These are phyloP conservation scores for Pelagomonas calceolata DNA, from an alignment of 108 stramenopile genomes.

Conservation along the genomic window DNA sequence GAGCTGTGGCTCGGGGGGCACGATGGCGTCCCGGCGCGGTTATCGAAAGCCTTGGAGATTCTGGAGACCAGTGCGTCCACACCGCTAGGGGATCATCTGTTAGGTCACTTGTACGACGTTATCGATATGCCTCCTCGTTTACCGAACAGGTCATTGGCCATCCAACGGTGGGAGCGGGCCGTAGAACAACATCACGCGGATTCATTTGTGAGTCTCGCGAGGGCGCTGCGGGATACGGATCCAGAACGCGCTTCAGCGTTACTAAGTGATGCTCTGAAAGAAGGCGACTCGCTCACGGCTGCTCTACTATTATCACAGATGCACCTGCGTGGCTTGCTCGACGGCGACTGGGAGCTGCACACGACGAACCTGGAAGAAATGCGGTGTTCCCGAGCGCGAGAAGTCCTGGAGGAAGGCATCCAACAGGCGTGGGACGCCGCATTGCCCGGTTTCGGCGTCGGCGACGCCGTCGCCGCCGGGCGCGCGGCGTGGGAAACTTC, in stretches of 20 bases:
- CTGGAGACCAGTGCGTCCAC: background rate
- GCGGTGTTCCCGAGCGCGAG: background rate
- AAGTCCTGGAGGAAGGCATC: background rate
- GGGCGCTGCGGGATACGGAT: background rate
- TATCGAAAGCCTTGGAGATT: background rate
- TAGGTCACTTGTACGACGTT: background rate
- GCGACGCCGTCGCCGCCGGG: background rate
- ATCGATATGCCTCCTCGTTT: background rate
- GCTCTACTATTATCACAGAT: background rate
- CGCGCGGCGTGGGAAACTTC: background rate
- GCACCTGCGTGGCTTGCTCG: background rate
- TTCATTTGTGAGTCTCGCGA: background rate
- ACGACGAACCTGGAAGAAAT: background rate
- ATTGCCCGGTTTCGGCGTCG: background rate
- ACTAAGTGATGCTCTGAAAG: background rate
- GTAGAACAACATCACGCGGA: background rate
- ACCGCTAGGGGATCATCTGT: background rate
- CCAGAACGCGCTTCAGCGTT: background rate
- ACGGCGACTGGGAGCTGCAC: too few species aligned
- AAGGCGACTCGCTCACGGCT: background rate
- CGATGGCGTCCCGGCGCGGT: background rate
- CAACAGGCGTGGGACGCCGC: background rate
- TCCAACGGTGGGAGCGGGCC: background rate
- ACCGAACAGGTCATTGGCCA: background rate
- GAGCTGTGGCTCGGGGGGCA: background rate